Percentiles rank a stretch among this genome's conserved stretches.
Conservation (phyloP, 139 green algal species). For the Marvania coccoides region DNA sequence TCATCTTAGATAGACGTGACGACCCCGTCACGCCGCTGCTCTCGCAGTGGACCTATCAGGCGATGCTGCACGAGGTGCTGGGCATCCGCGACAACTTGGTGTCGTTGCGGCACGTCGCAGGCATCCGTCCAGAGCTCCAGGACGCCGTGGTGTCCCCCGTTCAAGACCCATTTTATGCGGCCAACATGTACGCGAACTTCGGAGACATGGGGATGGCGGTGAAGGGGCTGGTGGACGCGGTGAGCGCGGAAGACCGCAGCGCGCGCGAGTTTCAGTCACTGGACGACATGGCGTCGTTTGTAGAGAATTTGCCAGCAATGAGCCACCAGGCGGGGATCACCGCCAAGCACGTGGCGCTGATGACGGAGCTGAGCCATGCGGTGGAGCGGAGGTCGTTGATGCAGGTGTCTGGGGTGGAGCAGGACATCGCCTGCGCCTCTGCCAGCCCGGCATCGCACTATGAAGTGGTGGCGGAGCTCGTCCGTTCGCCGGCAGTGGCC, state of each 20-base stretch:
- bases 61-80: conserved; percentile 90
- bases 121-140: conserved; percentile 50
- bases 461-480: conserved; percentile 11
- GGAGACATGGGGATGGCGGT: conserved; percentile 74
- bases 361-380: conserved; percentile 58
- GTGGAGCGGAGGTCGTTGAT: conserved; percentile 61
- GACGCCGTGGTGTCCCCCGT: conserved; percentile 57
- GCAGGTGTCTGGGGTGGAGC: conserved; percentile 68
- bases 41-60: conserved; percentile 63
- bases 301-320: conserved; percentile 76
- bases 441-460: conserved; percentile 13
- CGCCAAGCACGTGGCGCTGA: conserved; percentile 84
- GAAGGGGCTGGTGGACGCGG: conserved; percentile 40
- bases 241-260: conserved; percentile 1
- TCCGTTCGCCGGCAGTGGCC: conserved; percentile 1
- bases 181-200: conserved; percentile 69
- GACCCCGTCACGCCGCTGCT: conserved; percentile 88
- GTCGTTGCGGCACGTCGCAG: conserved; percentile 24
- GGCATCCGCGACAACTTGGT: conserved; percentile 48
- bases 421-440: conserved; percentile 76
- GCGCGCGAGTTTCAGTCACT: conserved; percentile 40
- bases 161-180: conserved; percentile 72
- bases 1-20: conserved; percentile 77
- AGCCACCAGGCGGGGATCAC: conserved; percentile 57
- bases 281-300: conserved; percentile 81